Evolutionary conservation across 768 basidiomycete genomes (phyloP).

Genomic region (Lentinula aciculospora): DNA sequence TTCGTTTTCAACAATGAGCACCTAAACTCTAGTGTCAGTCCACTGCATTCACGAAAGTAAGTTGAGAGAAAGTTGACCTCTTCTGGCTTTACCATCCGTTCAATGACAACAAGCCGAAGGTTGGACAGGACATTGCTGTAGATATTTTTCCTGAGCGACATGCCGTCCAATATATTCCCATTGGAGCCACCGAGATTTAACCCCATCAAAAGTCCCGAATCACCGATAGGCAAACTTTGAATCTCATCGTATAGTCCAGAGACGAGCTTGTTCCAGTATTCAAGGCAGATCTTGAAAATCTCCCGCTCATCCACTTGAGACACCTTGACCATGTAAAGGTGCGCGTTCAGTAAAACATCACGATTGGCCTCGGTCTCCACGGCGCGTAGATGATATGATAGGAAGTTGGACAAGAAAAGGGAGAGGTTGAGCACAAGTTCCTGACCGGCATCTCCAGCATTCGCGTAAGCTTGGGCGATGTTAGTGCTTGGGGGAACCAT

Average conservation of each 20-base stretch:
- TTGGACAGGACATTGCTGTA: conserved; percentile 95
- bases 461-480: conserved; percentile 86
- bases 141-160: conserved; percentile 86
- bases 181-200: conserved; percentile 73
- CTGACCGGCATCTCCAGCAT: conserved; percentile 88
- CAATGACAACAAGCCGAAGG: conserved; percentile 91
- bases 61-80: conserved; percentile 55
- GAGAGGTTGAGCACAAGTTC: conserved; percentile 96
- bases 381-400: conserved; percentile 88
- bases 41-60: neutral
- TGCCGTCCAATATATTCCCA: conserved; percentile 65
- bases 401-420: conserved; percentile 96
- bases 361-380: conserved; percentile 89
- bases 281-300: conserved; percentile 98
- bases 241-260: conserved; percentile 97
- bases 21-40: conserved; percentile 42
- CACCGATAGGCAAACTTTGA: conserved; percentile 84
- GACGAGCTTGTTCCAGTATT: conserved; percentile 96
- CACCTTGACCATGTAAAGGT: conserved; percentile 97
- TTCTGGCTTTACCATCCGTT: conserved; percentile 99
- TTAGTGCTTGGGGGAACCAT: conserved; percentile 97
- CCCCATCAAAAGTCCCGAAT: conserved; percentile 83
- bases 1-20: conserved; percentile 97
- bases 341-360: conserved; percentile 92
- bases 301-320: conserved; percentile 98